These are phyloP conservation scores for Haematococcus lacustris DNA, from an alignment of 139 green algal genomes.

Conservation along the genomic window DNA sequence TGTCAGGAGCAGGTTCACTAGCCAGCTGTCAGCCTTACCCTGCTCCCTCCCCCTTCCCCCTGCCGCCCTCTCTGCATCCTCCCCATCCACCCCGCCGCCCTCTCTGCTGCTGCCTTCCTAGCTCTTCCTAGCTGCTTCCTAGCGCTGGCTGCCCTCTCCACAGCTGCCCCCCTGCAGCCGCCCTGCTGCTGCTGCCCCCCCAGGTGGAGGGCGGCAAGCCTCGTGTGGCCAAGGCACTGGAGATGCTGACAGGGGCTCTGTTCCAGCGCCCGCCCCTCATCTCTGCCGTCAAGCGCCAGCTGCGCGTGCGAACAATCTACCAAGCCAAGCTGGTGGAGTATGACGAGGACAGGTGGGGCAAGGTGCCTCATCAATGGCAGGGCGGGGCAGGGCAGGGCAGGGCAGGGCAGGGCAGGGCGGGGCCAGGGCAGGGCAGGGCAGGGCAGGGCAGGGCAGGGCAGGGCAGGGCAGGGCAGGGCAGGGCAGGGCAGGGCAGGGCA, in stretches of 20 bases:
- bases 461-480: no score
- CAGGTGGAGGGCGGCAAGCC: slow-evolving; percentile 49
- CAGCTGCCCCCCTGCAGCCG: neutral
- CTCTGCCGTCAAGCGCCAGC: slow-evolving; percentile 96
- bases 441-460: no score
- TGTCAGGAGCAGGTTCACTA: no score
- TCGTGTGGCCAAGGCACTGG: slow-evolving; percentile 44
- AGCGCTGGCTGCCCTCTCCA: no score
- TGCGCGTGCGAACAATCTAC: slow-evolving; percentile 97
- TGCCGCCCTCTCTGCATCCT: no score
- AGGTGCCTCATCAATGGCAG: no score
- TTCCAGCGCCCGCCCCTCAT: slow-evolving; percentile 98
- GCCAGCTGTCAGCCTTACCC: no score
- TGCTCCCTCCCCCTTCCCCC: no score
- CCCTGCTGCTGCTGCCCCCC: neutral
- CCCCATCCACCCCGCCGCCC: no score
- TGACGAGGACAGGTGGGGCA: slow-evolving; percentile 88
- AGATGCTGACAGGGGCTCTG: slow-evolving; percentile 71
- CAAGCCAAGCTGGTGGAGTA: slow-evolving; percentile 89
- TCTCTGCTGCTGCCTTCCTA: no score
- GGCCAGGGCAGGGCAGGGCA: slow-evolving; percentile 14
- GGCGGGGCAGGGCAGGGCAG: slow-evolving; percentile 13
- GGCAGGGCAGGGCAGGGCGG: slow-evolving; percentile 13
- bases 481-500: no score
- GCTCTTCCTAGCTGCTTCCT: no score